Percentiles rank a stretch among this genome's conserved stretches.
These are phyloP conservation scores for Pythium plurisporium DNA, from an alignment of 352 stramenopile species.

Conservation along the genomic window DNA sequence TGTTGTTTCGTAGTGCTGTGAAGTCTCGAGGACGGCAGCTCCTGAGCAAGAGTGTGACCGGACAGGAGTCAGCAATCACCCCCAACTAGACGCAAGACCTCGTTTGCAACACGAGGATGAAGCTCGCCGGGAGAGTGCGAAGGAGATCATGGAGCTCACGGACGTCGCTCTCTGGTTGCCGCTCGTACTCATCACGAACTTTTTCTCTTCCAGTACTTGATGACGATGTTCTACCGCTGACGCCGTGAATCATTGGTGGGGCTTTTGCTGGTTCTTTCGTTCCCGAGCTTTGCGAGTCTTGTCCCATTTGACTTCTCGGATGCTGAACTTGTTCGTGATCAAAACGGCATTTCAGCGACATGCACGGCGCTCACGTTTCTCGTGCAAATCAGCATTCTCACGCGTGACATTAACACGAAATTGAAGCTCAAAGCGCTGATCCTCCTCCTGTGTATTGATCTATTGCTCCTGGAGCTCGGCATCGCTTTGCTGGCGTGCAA, in stretches of 20 bases:
- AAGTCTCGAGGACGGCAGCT: too few relatives aligned
- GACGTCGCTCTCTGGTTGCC: conserved; percentile 22
- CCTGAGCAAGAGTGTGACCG: too few relatives aligned
- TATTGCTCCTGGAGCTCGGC: not conserved
- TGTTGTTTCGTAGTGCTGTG: too few relatives aligned
- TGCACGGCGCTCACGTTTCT: conserved; percentile 22
- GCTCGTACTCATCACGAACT: conserved; percentile 14
- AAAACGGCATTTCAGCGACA: conserved; percentile 20
- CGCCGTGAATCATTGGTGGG: conserved; percentile 1
- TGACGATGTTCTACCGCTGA: not conserved
- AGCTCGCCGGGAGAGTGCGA: too few relatives aligned
- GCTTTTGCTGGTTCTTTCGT: not conserved
- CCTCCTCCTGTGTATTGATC: not conserved
- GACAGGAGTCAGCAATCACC: too few relatives aligned
- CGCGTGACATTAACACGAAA: conserved; percentile 3
- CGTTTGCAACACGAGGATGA: too few relatives aligned
- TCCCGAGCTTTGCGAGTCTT: conserved; percentile 10
- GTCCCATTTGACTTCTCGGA: conserved; percentile 12
- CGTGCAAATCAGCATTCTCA: conserved; percentile 23
- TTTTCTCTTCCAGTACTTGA: conserved; percentile 10
- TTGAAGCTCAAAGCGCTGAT: not conserved
- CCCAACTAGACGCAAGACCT: too few relatives aligned
- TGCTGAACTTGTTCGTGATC: not conserved
- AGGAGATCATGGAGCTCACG: conserved; percentile 15
- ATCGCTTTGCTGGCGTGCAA: not conserved